A percentile compares a stretch with the other conserved stretches of the same genome.
Conservation (phyloP, 306 rosid species). For the Aeschynomene evenia region DNA sequence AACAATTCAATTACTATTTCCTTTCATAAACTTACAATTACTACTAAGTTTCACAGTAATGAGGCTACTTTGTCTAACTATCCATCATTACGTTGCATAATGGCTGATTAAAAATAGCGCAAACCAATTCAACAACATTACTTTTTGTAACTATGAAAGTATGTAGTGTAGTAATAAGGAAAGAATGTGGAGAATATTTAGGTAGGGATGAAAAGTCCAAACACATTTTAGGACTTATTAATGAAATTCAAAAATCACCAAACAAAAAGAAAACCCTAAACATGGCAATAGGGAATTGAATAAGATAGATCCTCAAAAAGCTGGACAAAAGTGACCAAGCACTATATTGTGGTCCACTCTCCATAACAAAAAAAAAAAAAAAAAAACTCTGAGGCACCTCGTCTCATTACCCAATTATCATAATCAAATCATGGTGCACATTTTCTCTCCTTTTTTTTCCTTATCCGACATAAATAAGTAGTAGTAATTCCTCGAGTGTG, state of each 20-base stretch:
- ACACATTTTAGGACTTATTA: neutral
- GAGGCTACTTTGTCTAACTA: too few relatives aligned
- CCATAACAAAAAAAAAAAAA: conserved; percentile 35
- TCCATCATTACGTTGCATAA: neutral
- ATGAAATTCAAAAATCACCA: neutral
- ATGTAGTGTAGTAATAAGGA: neutral
- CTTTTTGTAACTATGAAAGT: neutral
- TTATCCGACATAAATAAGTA: neutral
- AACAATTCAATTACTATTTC: conserved; percentile 20
- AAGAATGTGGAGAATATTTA: conserved; percentile 21
- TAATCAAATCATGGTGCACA: conserved; percentile 24
- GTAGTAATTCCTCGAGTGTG: neutral
- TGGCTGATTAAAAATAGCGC: neutral
- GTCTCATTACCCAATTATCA: conserved; percentile 33
- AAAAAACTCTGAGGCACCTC: conserved; percentile 18
- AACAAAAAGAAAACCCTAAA: neutral
- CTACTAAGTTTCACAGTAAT: too few relatives aligned
- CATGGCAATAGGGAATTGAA: neutral
- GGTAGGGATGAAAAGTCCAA: conserved; percentile 3
- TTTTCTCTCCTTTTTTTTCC: neutral
- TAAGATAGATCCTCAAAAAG: conserved; percentile 40
- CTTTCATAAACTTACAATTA: neutral
- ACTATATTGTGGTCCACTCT: conserved; percentile 33
- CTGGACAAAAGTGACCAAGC: conserved; percentile 34
- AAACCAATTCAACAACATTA: neutral